These are phyloP conservation scores for Pharnaceum exiguum DNA, from an alignment of 148 eudicot genomes.

Conservation along the genomic window DNA sequence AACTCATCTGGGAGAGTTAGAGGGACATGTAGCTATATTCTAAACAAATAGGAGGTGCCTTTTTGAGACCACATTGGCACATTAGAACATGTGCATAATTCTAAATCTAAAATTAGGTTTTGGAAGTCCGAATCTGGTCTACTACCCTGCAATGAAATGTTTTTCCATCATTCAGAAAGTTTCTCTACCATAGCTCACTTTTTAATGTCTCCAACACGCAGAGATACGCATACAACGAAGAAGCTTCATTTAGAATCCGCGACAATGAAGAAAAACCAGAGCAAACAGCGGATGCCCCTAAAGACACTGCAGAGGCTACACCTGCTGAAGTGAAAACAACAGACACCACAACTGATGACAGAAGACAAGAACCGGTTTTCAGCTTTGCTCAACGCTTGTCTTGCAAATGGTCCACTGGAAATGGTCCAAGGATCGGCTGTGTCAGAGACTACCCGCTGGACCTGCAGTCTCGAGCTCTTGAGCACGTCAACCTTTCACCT, in stretches of 20 bases:
- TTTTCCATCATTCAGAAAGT: no score
- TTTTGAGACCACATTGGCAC: no score
- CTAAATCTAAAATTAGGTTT: no score
- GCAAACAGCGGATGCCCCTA: constrained; percentile 2
- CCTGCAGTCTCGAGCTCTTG: constrained; percentile 78
- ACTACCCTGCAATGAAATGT: no score
- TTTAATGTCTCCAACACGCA: no score
- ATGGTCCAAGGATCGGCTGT: constrained; percentile 79
- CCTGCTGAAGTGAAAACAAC: constrained; percentile 1
- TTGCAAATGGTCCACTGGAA: constrained; percentile 71
- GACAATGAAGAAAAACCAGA: constrained; percentile 33
- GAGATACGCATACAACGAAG: constrained; percentile 68
- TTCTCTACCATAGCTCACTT: no score
- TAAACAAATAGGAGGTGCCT: no score
- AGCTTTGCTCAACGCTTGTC: constrained; percentile 50
- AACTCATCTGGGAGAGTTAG: no score
- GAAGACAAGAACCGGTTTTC: constrained; percentile 21
- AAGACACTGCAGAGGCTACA: constrained; percentile 6
- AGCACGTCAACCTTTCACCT: constrained; percentile 85
- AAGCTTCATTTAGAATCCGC: constrained; percentile 29
- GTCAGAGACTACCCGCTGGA: constrained; percentile 82
- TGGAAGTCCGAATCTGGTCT: no score
- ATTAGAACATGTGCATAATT: no score
- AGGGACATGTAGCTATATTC: no score
- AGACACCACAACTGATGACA: background rate